Base-by-base conservation (phyloP, 306 rosid species). In the Quercus suber region DNA sequence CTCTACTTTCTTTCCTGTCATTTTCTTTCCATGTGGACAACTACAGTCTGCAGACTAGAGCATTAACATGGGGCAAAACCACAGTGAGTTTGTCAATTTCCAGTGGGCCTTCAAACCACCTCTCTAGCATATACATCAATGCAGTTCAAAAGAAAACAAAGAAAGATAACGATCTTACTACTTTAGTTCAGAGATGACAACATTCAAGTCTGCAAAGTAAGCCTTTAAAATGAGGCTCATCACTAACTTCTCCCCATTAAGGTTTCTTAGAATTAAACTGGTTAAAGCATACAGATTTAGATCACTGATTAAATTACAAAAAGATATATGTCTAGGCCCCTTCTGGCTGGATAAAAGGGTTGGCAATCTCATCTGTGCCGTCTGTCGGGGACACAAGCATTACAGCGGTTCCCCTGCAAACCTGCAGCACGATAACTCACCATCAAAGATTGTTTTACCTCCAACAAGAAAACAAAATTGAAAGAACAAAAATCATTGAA, bases 301-400 rank as follows among this genome's bases (percentile, higher is more conserved):
- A 45, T 73, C 25, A 25, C 33, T 15, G 37, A 35, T 31, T 79
- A 58, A 21, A 23, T 41, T 73, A 25, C 67, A 1, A 68, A 6
- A 80, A 33, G 57, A 49, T 43, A 60, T 49, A 71, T 73, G 76
- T 23, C 81, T 86, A 93, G 61, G 90, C 90, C 73, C 98, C 99
- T 71, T 92, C 98, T 25, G 95, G 94, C 86, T 92, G 97, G 80
- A 91, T 30, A 76, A 95, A 95, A 61, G 99, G 99, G 90, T 95
- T 95, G 21, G 97, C 94, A 70, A 95, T 95, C 92, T 92, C 99
- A 79, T 95, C 98, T 30, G 99, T 95, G 27, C 99, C 99, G 75
- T 95, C 99, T 52, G 97, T 91, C 73, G 99, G 99, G 30, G 99
- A 95, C 80, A 95, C 99, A 15, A 95, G 98, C 99, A 95, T 95